These are phyloP conservation scores for Fusarium falciforme DNA, from an alignment of 2,329 filamentous ascomycete species.

Conservation along the genomic window DNA sequence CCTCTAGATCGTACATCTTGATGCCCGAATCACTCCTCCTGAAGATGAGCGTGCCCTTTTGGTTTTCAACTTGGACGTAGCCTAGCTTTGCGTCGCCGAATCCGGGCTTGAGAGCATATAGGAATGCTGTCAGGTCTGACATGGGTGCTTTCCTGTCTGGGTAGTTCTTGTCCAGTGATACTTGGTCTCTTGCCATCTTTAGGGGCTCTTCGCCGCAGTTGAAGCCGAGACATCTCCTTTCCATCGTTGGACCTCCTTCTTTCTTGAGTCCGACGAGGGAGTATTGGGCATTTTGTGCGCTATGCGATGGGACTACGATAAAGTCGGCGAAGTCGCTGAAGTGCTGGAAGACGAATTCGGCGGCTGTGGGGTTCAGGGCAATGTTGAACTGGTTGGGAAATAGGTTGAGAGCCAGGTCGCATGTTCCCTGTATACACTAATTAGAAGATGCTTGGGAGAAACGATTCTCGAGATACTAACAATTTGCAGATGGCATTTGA, in stretches of 20 bases:
- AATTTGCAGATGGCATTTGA: conserved; percentile 37
- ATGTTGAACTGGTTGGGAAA: conserved; percentile 42
- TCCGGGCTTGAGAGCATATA: conserved; percentile 24
- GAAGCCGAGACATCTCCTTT: conserved; percentile 37
- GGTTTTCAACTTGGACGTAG: conserved; percentile 13
- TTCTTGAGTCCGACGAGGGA: conserved; percentile 22
- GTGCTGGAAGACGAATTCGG: conserved; percentile 26
- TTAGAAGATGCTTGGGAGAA: background rate
- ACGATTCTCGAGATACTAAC: conserved; percentile 8
- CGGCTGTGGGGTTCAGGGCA: conserved; percentile 33
- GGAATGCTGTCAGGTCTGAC: conserved; percentile 37
- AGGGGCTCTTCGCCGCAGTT: conserved; percentile 38
- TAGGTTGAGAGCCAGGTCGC: conserved; percentile 34
- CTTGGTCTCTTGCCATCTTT: conserved; percentile 29
- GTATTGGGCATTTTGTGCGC: conserved; percentile 39
- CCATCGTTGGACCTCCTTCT: conserved; percentile 26
- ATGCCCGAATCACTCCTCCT: conserved; percentile 22
- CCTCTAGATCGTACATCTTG: conserved; percentile 29
- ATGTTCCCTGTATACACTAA: conserved; percentile 28
- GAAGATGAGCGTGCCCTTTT: conserved; percentile 33
- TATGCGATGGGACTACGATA: conserved; percentile 39
- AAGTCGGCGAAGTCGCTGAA: conserved; percentile 30
- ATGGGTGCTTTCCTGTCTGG: conserved; percentile 26
- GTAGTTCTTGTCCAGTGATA: conserved; percentile 32
- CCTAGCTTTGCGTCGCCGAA: conserved; percentile 10